Evolutionary conservation across 768 basidiomycete genomes (phyloP).

Genomic region (Pisolithus albus): DNA sequence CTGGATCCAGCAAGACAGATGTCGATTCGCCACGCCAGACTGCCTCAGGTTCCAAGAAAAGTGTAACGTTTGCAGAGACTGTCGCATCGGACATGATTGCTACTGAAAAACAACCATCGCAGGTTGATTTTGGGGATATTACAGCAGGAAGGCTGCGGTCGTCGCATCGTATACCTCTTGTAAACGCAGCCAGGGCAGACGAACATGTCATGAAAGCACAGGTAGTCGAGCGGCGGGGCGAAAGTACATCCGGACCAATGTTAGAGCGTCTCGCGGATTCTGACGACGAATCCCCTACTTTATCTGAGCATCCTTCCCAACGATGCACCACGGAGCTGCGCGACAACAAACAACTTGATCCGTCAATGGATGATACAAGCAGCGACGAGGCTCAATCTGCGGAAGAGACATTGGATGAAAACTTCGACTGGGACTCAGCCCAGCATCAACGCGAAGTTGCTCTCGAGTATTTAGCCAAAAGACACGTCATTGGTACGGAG

Average conservation of each 20-base stretch:
- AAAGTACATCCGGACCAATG: slow-evolving; percentile 10
- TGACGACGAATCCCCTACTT: slow-evolving; percentile 58
- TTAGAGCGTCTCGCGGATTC: slow-evolving; percentile 39
- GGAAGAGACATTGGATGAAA: slow-evolving; percentile 42
- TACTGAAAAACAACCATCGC: slow-evolving; percentile 9
- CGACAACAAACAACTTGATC: slow-evolving; percentile 17
- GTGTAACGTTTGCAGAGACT: slow-evolving; percentile 56
- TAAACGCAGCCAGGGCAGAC: slow-evolving; percentile 24
- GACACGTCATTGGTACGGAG: slow-evolving; percentile 47
- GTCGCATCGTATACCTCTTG: slow-evolving; percentile 30
- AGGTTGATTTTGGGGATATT: slow-evolving; percentile 49
- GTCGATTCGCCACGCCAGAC: slow-evolving; percentile 21
- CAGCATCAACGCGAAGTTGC: slow-evolving; percentile 71
- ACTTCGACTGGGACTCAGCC: slow-evolving; percentile 53
- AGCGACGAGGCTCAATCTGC: slow-evolving; percentile 23
- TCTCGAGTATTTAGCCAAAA: slow-evolving; percentile 61
- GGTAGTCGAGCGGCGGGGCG: slow-evolving; percentile 56
- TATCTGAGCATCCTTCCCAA: slow-evolving; percentile 20
- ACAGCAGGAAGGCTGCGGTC: slow-evolving; percentile 42
- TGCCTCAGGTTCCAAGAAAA: slow-evolving; percentile 45
- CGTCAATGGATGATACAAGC: slow-evolving; percentile 10
- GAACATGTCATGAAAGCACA: slow-evolving; percentile 55
- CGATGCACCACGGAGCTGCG: slow-evolving; percentile 22
- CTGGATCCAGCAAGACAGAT: slow-evolving; percentile 34
- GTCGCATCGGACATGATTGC: slow-evolving; percentile 13